phyloP scores from a whole-genome alignment of 2,329 filamentous ascomycete genomes.

The Cryphonectria parasitica region DNA sequence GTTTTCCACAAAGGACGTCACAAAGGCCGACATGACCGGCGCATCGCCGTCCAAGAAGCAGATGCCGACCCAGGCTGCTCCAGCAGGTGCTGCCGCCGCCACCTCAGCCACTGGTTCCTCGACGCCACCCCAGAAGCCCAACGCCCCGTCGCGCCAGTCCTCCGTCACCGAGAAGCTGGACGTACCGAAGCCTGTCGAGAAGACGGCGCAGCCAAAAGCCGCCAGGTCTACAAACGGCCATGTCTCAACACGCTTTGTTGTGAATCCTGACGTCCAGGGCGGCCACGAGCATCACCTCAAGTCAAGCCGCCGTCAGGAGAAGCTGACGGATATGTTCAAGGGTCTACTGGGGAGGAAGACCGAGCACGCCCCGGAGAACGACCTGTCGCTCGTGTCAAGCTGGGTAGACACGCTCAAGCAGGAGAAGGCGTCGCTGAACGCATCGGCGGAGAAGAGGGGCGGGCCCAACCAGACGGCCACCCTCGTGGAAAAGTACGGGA shows the following conservation, averaged over 20 bases:
- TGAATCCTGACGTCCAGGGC: slow-evolving; percentile 59
- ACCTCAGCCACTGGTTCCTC: slow-evolving; percentile 34
- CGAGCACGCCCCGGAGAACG: slow-evolving; percentile 72
- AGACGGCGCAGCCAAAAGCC: slow-evolving; percentile 41
- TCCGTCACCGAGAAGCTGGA: slow-evolving; percentile 43
- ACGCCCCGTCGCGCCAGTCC: slow-evolving; percentile 46
- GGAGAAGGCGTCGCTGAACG: slow-evolving; percentile 72
- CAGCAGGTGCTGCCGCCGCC: slow-evolving; percentile 19
- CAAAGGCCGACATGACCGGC: slow-evolving; percentile 35
- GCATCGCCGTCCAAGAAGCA: slow-evolving; percentile 27
- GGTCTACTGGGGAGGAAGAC: slow-evolving; percentile 84
- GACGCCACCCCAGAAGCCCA: slow-evolving; percentile 45
- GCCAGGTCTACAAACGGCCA: slow-evolving; percentile 40
- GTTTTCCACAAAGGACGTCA: slow-evolving; percentile 62
- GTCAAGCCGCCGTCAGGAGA: slow-evolving; percentile 90
- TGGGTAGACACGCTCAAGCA: slow-evolving; percentile 94
- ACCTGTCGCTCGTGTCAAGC: slow-evolving; percentile 88
- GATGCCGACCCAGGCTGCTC: slow-evolving; percentile 9
- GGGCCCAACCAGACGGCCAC: slow-evolving; percentile 76
- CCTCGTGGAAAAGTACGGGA: slow-evolving; percentile 94
- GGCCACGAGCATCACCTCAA: slow-evolving; percentile 87
- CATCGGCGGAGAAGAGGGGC: slow-evolving; percentile 73
- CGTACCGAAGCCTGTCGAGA: slow-evolving; percentile 37
- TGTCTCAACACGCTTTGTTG: slow-evolving; percentile 53
- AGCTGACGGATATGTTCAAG: slow-evolving; percentile 89